These are phyloP conservation scores for Dalbergia cochinchinensis DNA, from an alignment of 306 rosid genomes.

Conservation along the genomic window DNA sequence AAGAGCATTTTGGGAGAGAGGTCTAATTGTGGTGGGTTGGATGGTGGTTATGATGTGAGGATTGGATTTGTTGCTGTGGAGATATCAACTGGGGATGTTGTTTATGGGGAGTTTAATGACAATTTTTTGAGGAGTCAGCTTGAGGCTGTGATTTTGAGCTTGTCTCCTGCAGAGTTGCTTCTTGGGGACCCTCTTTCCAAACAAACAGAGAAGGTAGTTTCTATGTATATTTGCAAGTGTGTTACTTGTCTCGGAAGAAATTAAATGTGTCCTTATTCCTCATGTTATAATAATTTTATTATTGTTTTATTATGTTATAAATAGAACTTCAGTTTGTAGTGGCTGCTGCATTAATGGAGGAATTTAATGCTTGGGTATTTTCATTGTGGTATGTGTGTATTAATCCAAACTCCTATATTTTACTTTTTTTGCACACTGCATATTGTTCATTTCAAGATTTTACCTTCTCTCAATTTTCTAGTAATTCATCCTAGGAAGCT, in stretches of 20 bases:
- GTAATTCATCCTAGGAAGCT: slow-evolving; percentile 1
- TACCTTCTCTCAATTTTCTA: slow-evolving; percentile 17
- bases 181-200: slow-evolving; percentile 84
- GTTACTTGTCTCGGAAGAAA: slow-evolving; percentile 26
- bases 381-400: slow-evolving; percentile 6
- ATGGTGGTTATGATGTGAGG: slow-evolving; percentile 64
- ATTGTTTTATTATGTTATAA: slow-evolving; percentile 3
- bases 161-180: slow-evolving; percentile 91
- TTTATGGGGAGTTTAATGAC: slow-evolving; percentile 77
- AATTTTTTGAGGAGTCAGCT: slow-evolving; percentile 74
- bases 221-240: slow-evolving; percentile 21
- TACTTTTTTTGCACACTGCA: slow-evolving; percentile 16
- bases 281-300: slow-evolving; percentile 15
- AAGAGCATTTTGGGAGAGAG: slow-evolving; percentile 59
- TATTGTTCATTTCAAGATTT: slow-evolving; percentile 4
- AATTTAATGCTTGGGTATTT: slow-evolving; percentile 31
- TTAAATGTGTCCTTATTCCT: neutral
- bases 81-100: slow-evolving; percentile 85
- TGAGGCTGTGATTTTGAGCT: slow-evolving; percentile 74
- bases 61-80: slow-evolving; percentile 84
- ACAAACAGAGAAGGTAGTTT: slow-evolving; percentile 85
- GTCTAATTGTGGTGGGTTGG: slow-evolving; percentile 55
- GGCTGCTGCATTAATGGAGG: neutral
- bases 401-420: slow-evolving; percentile 8
- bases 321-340: neutral